Conservation (phyloP, 352 stramenopile species). For the Phytophthora hibernalis region DNA sequence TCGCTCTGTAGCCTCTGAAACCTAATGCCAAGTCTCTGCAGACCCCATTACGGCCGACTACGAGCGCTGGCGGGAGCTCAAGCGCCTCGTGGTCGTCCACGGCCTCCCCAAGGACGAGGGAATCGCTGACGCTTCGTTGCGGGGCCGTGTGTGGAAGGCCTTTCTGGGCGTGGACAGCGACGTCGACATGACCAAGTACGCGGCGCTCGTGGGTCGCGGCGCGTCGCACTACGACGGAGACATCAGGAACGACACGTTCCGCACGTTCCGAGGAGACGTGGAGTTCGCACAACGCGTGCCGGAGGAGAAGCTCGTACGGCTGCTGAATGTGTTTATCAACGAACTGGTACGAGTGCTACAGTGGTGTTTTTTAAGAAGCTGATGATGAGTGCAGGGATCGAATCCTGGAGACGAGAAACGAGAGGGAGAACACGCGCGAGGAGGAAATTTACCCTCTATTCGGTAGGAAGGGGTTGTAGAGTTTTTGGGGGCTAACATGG, state of each 20-base stretch:
- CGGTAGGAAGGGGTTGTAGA: conserved; percentile 24
- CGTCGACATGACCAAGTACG: conserved; percentile 70
- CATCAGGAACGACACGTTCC: conserved; percentile 94
- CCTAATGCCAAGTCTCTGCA: neutral
- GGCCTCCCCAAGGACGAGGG: conserved; percentile 67
- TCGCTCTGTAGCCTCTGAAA: no score
- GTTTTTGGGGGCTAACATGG: no score
- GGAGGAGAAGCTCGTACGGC: conserved; percentile 90
- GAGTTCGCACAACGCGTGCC: conserved; percentile 90
- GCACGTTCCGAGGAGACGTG: conserved; percentile 89
- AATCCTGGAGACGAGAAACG: conserved; percentile 28
- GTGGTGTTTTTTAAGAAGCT: neutral
- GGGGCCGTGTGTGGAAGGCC: conserved; percentile 90
- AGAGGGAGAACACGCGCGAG: conserved; percentile 20
- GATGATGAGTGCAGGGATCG: conserved; percentile 19
- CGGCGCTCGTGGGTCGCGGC: conserved; percentile 69
- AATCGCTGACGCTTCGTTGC: conserved; percentile 47
- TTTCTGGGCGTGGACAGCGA: conserved; percentile 83
- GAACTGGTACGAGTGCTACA: conserved; percentile 43
- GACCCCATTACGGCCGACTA: conserved; percentile 66
- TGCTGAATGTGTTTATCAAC: conserved; percentile 94
- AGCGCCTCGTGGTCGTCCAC: conserved; percentile 83
- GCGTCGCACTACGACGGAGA: conserved; percentile 86
- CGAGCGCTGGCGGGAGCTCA: conserved; percentile 83
- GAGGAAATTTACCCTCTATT: conserved; percentile 53